These are phyloP conservation scores for Zoysia japonica DNA, from an alignment of 176 grass and related monocot genomes.

Conservation along the genomic window DNA sequence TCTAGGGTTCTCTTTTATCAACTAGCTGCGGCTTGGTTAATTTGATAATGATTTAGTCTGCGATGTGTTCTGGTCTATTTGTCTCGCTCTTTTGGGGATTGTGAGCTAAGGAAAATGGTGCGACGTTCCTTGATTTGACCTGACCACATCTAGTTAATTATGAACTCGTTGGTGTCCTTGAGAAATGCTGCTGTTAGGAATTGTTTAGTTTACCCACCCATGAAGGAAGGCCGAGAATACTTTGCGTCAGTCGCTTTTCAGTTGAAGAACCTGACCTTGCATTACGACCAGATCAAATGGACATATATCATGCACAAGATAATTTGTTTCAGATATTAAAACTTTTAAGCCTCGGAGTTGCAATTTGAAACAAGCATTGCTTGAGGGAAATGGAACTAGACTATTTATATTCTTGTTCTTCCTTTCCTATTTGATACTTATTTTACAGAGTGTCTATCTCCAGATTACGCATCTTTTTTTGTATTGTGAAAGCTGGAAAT, in stretches of 20 bases:
- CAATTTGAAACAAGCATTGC: constrained; percentile 10
- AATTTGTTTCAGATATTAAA: background rate
- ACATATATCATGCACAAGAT: background rate
- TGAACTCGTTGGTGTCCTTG: background rate
- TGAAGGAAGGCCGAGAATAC: background rate
- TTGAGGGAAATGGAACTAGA: background rate
- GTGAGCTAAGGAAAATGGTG: background rate
- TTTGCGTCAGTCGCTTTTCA: background rate
- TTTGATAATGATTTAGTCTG: background rate
- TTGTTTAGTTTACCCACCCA: background rate
- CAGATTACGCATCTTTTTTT: constrained; percentile 1
- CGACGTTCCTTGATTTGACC: background rate
- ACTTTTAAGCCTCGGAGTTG: background rate
- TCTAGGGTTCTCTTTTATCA: constrained; percentile 10
- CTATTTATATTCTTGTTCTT: constrained; percentile 4
- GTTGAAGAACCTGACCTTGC: background rate
- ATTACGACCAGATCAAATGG: background rate
- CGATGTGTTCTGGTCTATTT: background rate
- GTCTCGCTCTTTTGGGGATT: background rate
- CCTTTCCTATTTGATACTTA: constrained; percentile 28
- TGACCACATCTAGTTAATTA: background rate
- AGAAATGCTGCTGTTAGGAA: background rate
- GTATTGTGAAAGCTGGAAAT: constrained; percentile 11
- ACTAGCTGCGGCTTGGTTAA: background rate
- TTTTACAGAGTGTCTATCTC: background rate